phyloP scores from a whole-genome alignment of 208 protist genomes.

The Acanthamoeba lenticulata region DNA sequence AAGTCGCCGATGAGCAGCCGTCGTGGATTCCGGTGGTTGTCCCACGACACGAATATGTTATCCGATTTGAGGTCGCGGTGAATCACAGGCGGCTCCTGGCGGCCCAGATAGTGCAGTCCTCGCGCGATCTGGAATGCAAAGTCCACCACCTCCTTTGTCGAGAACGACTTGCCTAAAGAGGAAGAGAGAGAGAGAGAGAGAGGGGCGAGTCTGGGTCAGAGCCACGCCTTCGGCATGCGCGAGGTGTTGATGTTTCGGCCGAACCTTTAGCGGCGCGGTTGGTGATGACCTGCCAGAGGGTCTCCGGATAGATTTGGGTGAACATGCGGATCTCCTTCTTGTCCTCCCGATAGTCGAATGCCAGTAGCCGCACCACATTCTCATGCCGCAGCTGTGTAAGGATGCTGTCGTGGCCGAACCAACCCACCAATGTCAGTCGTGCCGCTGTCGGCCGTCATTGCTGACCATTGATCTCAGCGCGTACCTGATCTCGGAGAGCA shows the following conservation, averaged over 20 bases:
- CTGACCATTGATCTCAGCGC: too few species aligned
- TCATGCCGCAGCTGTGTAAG: constrained; percentile 8
- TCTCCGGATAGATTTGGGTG: constrained; percentile 24
- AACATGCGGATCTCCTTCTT: constrained; percentile 31
- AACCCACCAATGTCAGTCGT: background rate
- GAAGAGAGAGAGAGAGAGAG: too few species aligned
- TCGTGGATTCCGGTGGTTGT: background rate
- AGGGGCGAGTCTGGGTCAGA: background rate
- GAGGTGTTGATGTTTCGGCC: background rate
- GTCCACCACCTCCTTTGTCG: constrained; percentile 3
- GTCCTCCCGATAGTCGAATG: background rate
- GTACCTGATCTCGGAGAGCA: constrained; percentile 44
- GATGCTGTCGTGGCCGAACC: background rate
- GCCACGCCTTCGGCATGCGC: background rate
- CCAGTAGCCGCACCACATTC: background rate
- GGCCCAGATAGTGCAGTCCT: constrained; percentile 36
- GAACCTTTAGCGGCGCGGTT: background rate
- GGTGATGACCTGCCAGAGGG: background rate
- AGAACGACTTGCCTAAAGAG: background rate
- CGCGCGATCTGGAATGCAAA: constrained; percentile 16
- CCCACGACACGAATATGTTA: constrained; percentile 53
- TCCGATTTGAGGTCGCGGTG: constrained; percentile 39
- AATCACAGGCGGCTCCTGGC: constrained; percentile 26
- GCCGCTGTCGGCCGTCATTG: background rate
- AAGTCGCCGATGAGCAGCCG: constrained; percentile 27